Conservation (phyloP, 2,329 filamentous ascomycete species). For the Diaporthe destruens region DNA sequence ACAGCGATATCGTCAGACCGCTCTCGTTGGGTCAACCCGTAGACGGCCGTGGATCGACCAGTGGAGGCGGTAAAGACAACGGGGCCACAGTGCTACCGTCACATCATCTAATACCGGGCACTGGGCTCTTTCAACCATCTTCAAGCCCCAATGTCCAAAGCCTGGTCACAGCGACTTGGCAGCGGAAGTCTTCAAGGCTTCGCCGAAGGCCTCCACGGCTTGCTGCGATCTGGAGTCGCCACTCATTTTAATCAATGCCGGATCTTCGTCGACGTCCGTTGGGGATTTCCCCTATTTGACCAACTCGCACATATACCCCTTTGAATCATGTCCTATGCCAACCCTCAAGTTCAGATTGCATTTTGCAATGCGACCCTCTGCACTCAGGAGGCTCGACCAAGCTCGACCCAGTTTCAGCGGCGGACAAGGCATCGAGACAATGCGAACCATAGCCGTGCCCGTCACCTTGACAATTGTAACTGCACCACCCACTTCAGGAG, state of each 20-base stretch:
- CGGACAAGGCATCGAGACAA: slow-evolving; percentile 27
- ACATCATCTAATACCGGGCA: slow-evolving; percentile 23
- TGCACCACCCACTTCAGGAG: not conserved
- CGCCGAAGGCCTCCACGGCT: not conserved
- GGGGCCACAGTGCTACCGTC: slow-evolving; percentile 36
- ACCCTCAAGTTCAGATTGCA: not conserved
- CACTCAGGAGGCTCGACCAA: slow-evolving; percentile 5
- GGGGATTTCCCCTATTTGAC: not conserved
- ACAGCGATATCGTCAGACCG: slow-evolving; percentile 36
- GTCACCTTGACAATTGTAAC: not conserved
- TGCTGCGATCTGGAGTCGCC: slow-evolving; percentile 8
- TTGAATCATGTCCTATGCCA: slow-evolving; percentile 17
- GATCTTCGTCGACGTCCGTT: not conserved
- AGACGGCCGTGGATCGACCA: slow-evolving; percentile 32
- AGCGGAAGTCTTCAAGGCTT: not conserved
- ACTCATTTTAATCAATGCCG: slow-evolving; percentile 1
- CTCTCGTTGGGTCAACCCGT: slow-evolving; percentile 31
- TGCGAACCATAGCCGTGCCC: slow-evolving; percentile 26
- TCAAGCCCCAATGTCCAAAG: slow-evolving; percentile 11
- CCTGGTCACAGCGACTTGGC: slow-evolving; percentile 15
- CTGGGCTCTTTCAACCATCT: slow-evolving; percentile 15
- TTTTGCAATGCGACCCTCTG: not conserved
- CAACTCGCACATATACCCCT: slow-evolving; percentile 15
- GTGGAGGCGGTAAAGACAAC: slow-evolving; percentile 39
- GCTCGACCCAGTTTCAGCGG: slow-evolving; percentile 22